Base-by-base conservation (phyloP, 176 grass and related monocot species). In the Coix lacrymajobi region DNA sequence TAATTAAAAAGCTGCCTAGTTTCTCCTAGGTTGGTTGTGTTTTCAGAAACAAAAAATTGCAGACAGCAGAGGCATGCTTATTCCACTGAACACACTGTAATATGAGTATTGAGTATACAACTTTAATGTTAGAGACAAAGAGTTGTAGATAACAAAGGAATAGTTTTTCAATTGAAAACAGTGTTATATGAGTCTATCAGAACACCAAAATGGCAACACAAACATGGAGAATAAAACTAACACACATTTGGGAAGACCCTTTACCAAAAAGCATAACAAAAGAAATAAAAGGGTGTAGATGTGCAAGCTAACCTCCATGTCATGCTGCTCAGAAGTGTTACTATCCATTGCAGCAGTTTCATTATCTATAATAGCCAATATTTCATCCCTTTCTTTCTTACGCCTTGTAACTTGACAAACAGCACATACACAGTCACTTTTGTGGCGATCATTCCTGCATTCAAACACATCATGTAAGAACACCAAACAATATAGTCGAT, bases 381-480 rank as follows among this genome's bases (percentile, higher is more conserved):
- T 81, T 84, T 94, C 92, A 63, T 90, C 92, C 51, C 76, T 86
- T 90, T 92, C 92, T 79, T 90, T 94, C 79, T 91, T 90, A 29
- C 89, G 89, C 0, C 92, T 82, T 87, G 89, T 92, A 83, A 94
- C 92, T 88, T 87, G 87, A 83, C 92, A 94, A 72, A 94, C 92
- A 81, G 92, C 92, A 78, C 92, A 94, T 39, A 79, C 41, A 40
- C 92, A 94, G 66, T 94, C 92, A 77, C 66, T 80, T 80, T 94
- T 92, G 66, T 94, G 92, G 34, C 85, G 81, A 77, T 94, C 92
- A 62, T 88, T 94, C 87, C 92, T 94, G 85, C 69, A 85, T 62
- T 61, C 52, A 75, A 88, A 71, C 34, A 68, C 33, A 80, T 17
- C 67, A 79, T 70, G 38, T 93, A 64, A 85, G 48, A 39, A n/a